Evolutionary conservation across 441 rosid genomes (phyloP), one percentile per base, ranked within the genome.

Genomic region (Erysimum cheiri): DNA sequence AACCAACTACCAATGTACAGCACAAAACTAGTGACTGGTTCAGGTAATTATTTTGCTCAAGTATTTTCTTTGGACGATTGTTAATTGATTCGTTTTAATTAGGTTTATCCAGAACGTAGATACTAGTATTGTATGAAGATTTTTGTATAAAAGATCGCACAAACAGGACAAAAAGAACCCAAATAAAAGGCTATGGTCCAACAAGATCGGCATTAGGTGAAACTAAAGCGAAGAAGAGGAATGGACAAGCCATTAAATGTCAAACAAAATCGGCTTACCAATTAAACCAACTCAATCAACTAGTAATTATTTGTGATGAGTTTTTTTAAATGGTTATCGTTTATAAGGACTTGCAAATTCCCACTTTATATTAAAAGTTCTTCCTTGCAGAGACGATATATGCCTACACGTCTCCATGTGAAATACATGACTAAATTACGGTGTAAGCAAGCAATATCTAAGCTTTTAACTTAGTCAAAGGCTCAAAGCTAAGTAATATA

Each of bases 201-300:
- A 54, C 73, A 74, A 68, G 48, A 74, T 67, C 73, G 37, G 70
- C 6, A 68, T 74, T 74, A 68, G 78, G 73, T 74, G 65, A 46
- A 67, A 72, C 74, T 19, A 61, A 70, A 60, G 48, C 31, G 55
- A 52, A 49, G 59, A 46, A 46, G 53, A 68, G 32, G 46, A 54
- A 55, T 19, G 52, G 69, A 74, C 73, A 68, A 61, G 6, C 64
- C 59, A 74, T 6, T 26, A 68, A 68, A 74, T 74, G 78, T 68
- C 78, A 74, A 74, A 68, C 64, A 37, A 74, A 61, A 68, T 74
- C 64, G 11, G 78, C 70, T 74, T 68, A 74, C 78, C 78, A 61
- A 62, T 74, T 74, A 13, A 74, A 74, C 78, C 74, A 74, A 74
- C 78, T 69, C 73, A 46, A 3, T 37, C 17, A 62, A 74, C 46